Evolutionary conservation across 2,329 filamentous ascomycete genomes (phyloP), one percentile per base, ranked within the genome.

Genomic region (Aureobasidium sp.): DNA sequence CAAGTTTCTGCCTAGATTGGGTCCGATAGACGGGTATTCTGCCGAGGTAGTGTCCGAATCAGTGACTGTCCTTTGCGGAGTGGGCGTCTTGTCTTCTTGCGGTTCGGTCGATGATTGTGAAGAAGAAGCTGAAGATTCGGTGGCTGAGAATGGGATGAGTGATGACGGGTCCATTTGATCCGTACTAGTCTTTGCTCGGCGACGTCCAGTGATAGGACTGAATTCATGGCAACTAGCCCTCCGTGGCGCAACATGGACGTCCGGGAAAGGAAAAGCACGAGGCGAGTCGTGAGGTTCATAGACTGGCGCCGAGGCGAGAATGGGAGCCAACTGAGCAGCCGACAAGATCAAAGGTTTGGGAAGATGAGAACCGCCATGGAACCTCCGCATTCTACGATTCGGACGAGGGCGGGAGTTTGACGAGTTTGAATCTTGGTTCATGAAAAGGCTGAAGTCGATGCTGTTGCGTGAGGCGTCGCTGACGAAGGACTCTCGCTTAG

Each of bases 341-440:
- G 72, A 71, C 39, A 74, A 59, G 11, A 74, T 72, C 22, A 74
- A 65, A 27, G 72, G 68, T 53, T 71, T 72, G 1, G 71, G 70
- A 24, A 68, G 67, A 31, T 68, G 64, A 47, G 67, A 69, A n/a
- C 72, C 71, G 27, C 67, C 71, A 31, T 70, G 70, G 53, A 74
- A 74, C 8, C 71, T 67, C 27, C 72, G 63, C 72, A 74, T 74
- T 40, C 72, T 64, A 27, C 72, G 63, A 22, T 58, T 63, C 1
- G 64, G 60, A 12, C 57, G 48, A 31, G 62, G 45, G n/a, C 50
- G 49, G 8, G 54, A 45, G 5, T 45, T 47, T 22, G 33, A 59
- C 27, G 44, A 24, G 1, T 44, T 22, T 7, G 40, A 11, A 1
- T 62, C 52, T 5, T 42, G 15, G n/a, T 48, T 57, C 24, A 50